A percentile compares a stretch with the other conserved stretches of the same genome.
Conservation (phyloP, 1,284 basidiomycete genomes). For the Ustilago crameri region DNA sequence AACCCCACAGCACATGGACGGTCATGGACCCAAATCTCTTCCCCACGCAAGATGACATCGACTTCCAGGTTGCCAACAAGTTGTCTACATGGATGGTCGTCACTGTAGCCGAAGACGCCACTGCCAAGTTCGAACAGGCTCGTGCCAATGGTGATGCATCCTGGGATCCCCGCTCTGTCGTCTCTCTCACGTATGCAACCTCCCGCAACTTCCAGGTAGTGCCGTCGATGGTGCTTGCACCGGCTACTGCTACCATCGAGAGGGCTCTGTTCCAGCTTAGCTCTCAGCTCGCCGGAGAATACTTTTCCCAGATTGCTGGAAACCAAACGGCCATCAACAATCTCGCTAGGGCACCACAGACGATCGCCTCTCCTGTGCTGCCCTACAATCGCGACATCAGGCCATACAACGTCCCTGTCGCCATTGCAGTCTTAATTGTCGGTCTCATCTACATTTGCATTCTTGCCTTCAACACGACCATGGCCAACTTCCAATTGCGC, state of each 20-base stretch:
- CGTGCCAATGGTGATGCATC: conserved; percentile 52
- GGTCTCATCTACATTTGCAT: conserved; percentile 81
- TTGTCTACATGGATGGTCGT: conserved; percentile 44
- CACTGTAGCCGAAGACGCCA: conserved; percentile 50
- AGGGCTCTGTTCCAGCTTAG: conserved; percentile 29
- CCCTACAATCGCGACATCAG: conserved; percentile 74
- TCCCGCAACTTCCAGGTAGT: conserved; percentile 53
- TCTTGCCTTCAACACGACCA: conserved; percentile 67
- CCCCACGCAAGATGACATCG: conserved; percentile 32
- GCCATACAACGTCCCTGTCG: conserved; percentile 78
- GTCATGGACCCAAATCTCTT: conserved; percentile 38
- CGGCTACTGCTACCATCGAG: conserved; percentile 32
- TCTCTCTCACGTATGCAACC: conserved; percentile 52
- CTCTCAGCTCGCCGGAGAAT: conserved; percentile 38
- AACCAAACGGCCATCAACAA: conserved; percentile 46
- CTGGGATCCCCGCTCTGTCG: conserved; percentile 48
- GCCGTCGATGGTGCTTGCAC: conserved; percentile 40
- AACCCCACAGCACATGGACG: conserved; percentile 57
- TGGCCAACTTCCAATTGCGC: conserved; percentile 53
- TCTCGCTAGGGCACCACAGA: conserved; percentile 73
- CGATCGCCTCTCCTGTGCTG: conserved; percentile 73
- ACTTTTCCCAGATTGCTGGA: conserved; percentile 24
- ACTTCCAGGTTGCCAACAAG: conserved; percentile 51
- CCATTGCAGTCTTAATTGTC: conserved; percentile 78
- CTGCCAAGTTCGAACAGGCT: conserved; percentile 43